Evolutionary conservation across 805 yeast species (phyloP), one percentile per base, ranked within the genome.

Genomic region (Lachancea sp.): DNA sequence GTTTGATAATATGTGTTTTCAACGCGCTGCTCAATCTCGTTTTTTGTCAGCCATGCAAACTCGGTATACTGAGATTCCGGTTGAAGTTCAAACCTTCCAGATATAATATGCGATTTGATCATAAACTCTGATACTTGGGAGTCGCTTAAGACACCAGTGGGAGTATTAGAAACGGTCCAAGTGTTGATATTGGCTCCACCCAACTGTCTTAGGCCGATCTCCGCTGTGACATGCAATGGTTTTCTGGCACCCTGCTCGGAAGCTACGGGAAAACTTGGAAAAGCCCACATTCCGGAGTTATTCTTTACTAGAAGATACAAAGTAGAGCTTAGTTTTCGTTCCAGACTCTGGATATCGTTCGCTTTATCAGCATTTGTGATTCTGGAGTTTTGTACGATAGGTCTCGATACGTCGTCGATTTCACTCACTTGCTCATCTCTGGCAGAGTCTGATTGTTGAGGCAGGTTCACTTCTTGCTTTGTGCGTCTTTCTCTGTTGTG

Each of bases 141-240:
- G 46, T 67, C 71, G 49, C 75, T 69, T 46, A 81, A 56, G 1
- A 82, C 77, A 32, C 80, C 88, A 30, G 89, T 81, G 29, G 98
- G 97, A 4, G 83, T 83, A 42, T 76, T 77, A 18, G 97, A 87
- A n/a, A 92, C 95, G 16, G 83, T 77, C 85, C 94, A 90, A 32
- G 87, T 82, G 64, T 87, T 83, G 58, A 92, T 75, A 41, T 71
- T 61, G 8, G 70, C 75, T 23, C 96, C 95, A 15, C 96, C 96
- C 16, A 83, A 53, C 17, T 62, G 52, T 58, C 77, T 72, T 41
- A 92, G 65, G 0, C 95, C 94, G 35, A 72, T 64, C 60, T 84
- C 86, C 2, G 96, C 96, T 26, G 78, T 72, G 41, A 64, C 65
- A 58, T 85, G 88, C 48, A 92, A 72, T 12, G 85, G 74, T 34